These are phyloP conservation scores for Hippophae tibetana DNA, from an alignment of 306 rosid species.

Conservation along the genomic window DNA sequence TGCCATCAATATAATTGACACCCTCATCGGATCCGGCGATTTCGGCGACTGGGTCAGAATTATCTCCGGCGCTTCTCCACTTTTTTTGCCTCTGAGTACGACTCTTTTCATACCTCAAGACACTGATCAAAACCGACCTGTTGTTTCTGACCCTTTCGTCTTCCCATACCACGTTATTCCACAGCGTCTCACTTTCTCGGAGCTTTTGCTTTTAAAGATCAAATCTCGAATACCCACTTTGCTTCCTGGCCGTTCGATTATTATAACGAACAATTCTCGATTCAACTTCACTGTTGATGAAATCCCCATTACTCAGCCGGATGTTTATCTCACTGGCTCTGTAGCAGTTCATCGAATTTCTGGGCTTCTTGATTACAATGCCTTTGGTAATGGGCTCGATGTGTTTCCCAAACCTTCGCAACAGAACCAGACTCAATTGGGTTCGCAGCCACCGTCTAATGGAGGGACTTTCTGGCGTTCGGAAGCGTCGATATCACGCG, in stretches of 20 bases:
- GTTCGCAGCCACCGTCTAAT: neutral
- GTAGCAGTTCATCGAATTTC: slow-evolving; percentile 47
- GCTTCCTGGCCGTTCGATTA: slow-evolving; percentile 40
- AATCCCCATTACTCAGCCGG: slow-evolving; percentile 33
- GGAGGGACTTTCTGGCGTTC: neutral
- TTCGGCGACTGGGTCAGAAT: slow-evolving; percentile 39
- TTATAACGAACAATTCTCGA: slow-evolving; percentile 37
- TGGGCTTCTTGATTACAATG: slow-evolving; percentile 36
- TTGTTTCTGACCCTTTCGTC: slow-evolving; percentile 28
- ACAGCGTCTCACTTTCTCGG: slow-evolving; percentile 56
- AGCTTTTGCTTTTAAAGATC: slow-evolving; percentile 45
- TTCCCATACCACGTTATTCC: slow-evolving; percentile 66
- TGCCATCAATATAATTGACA: slow-evolving; percentile 50
- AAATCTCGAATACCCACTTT: slow-evolving; percentile 57
- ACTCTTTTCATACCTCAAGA: slow-evolving; percentile 59
- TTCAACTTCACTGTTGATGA: slow-evolving; percentile 47
- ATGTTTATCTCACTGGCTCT: slow-evolving; percentile 33
- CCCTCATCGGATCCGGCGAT: slow-evolving; percentile 56
- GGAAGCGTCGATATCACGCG: slow-evolving; percentile 9
- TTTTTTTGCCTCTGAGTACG: slow-evolving; percentile 31
- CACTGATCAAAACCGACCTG: neutral
- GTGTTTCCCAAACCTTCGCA: slow-evolving; percentile 8
- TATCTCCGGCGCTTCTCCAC: slow-evolving; percentile 22
- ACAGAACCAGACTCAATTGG: neutral
- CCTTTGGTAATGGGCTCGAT: slow-evolving; percentile 20